phyloP scores from a whole-genome alignment of 176 grass and related monocot genomes.

The Hordeum marinum region DNA sequence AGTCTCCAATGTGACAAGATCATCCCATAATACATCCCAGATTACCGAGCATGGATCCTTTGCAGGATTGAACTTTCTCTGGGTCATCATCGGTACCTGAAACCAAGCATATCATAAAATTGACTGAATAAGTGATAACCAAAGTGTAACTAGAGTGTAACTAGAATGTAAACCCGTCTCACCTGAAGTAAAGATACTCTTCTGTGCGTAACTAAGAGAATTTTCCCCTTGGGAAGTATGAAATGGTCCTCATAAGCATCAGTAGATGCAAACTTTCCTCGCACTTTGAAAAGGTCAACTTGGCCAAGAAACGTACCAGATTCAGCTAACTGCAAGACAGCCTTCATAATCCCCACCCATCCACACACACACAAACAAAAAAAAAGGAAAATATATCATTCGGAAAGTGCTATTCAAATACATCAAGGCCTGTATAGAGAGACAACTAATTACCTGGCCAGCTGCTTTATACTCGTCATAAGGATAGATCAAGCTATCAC shows the following conservation, averaged over 20 bases:
- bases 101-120: conserved; percentile 30
- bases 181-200: conserved; percentile 86
- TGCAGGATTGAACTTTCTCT: conserved; percentile 89
- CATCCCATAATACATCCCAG: conserved; percentile 92
- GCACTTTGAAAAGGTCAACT: conserved; percentile 98
- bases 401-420: conserved; percentile 18
- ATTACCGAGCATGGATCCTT: conserved; percentile 89
- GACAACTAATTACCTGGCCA: conserved; percentile 69
- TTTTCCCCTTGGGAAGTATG: conserved; percentile 85
- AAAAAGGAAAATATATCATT: conserved; percentile 2
- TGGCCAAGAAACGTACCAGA: conserved; percentile 89
- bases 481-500: conserved; percentile 83
- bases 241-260: conserved; percentile 98
- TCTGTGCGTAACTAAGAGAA: conserved; percentile 81
- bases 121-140: conserved; percentile 14
- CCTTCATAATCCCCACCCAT: conserved; percentile 41
- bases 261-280: conserved; percentile 94
- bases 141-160: background rate
- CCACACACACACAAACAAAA: background rate
- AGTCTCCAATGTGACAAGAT: conserved; percentile 81
- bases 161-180: conserved; percentile 6
- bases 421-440: conserved; percentile 22
- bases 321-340: conserved; percentile 91
- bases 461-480: conserved; percentile 85
- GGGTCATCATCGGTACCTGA: conserved; percentile 81